Base-by-base conservation (phyloP, 495 filamentous ascomycete genomes). In the Aspergillus carlsbadensis region DNA sequence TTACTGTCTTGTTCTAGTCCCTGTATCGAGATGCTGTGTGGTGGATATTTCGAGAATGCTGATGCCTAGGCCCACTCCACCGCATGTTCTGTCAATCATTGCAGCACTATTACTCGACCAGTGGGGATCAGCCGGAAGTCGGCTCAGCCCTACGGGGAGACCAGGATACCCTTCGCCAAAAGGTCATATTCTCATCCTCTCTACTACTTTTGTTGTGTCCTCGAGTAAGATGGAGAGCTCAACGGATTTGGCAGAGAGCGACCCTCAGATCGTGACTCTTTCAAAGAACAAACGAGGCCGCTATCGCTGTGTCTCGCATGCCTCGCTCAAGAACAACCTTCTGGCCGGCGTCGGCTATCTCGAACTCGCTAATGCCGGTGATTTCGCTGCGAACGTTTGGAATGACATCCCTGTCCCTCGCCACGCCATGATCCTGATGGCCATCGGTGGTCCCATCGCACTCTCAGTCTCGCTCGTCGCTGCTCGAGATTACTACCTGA, bases 341-440 rank as follows among this genome's bases (percentile, higher is more conserved):
- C 70, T 81, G 17, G 67, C 71, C 0, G 69, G 74, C 41, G 72
- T 79, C 1, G 79, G 77, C 1, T 78, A 72, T 46, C 70, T 82
- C 26, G 79, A 82, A 54, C 67, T 81, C 14, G 77, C 76, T 39
- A 82, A 82, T 46, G 78, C 76, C 0, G 76, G 70, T 2, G 79
- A 82, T 57, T 81, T 82, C 39, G 76, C 79, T 0, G 78, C 79
- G 13, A 82, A 82, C 39, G 75, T 80, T 6, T 82, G 77, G 78
- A 82, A 82, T 41, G 46, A 73, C 21, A 68, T 70, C 31, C 79
- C 78, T 0, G 68, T 79, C 2, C 78, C 79, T 3, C 65, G 44
- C 2, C 73, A 74, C 42, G 77, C 76, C 3, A 65, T 73, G 8
- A 69, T 72, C 15, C 59, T 81, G 5, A 81, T 82, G 78, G 78